Evolutionary conservation across 1,284 basidiomycete species (phyloP).

Genomic region (Cutaneotrichosporon curvatum): DNA sequence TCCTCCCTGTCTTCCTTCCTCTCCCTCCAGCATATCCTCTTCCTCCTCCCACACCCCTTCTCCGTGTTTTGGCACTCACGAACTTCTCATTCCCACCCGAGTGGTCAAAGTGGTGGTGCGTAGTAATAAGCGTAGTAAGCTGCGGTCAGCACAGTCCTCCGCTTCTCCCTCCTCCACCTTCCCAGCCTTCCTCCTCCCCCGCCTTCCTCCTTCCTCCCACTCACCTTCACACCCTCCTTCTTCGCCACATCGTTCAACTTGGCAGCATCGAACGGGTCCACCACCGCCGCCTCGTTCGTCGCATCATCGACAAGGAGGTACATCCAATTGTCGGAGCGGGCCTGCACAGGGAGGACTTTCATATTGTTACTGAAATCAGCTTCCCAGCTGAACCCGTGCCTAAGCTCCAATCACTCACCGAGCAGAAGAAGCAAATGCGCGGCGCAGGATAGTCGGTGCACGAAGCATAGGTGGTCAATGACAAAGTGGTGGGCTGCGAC

Average conservation of each 20-base stretch:
- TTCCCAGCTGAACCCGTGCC: too few relatives aligned
- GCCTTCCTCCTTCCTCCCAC: constrained; percentile 7
- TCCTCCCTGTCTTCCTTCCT: too few relatives aligned
- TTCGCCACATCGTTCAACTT: constrained; percentile 66
- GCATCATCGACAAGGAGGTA: constrained; percentile 73
- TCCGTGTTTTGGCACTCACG: constrained; percentile 22
- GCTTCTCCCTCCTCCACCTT: too few relatives aligned
- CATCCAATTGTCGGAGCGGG: constrained; percentile 78
- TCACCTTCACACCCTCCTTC: constrained; percentile 57
- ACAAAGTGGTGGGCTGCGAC: too few relatives aligned
- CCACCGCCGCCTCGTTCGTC: constrained; percentile 61
- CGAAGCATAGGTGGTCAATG: too few relatives aligned
- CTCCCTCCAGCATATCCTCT: not conserved
- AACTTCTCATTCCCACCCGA: constrained; percentile 73
- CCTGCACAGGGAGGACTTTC: constrained; percentile 61
- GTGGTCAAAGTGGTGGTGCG: constrained; percentile 86
- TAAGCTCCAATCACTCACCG: too few relatives aligned
- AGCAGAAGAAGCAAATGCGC: too few relatives aligned
- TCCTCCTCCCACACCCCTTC: not conserved
- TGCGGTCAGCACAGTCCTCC: constrained; percentile 13
- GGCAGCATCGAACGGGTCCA: constrained; percentile 63
- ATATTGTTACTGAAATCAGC: not conserved
- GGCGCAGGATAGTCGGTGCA: too few relatives aligned
- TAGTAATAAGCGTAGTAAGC: constrained; percentile 71
- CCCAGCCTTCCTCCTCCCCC: too few relatives aligned